Base-by-base conservation (phyloP, 345 rosid genomes). In the Hibiscus mutabilis region DNA sequence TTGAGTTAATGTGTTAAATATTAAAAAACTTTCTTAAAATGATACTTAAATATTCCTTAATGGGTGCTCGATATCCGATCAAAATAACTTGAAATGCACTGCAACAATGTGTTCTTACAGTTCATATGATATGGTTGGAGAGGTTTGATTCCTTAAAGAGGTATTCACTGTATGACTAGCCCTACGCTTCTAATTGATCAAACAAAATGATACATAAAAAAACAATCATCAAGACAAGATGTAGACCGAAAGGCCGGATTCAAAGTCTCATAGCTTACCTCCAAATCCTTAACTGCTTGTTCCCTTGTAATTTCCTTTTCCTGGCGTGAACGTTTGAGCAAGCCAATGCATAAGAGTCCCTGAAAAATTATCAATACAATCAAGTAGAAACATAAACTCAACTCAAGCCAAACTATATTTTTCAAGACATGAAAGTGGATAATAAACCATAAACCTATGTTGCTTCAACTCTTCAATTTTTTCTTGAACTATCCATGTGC, bases 271-370 rank as follows among this genome's bases (percentile, higher is more conserved):
- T 51, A 27, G 76, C 84, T 79, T 79, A 87, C 97, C 96, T 92
- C 96, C 60, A 95, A 77, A 78, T 90, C 97, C 82, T 80, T 85
- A 74, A 85, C 71, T 14, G 97, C 96, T 82, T 92, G 93, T 70
- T 87, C 97, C 81, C 90, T 90, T 29, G 97, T 75, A 60, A 86
- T 73, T 72, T 86, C 89, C 74, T 89, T 85, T 79, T 82, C 22
- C 82, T 86, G 93, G 18, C 89, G 87, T 40, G 91, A 74, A 58
- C 96, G 97, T 83, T 89, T 92, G 61, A 95, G 80, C 68, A 82
- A 90, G 77, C 97, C 97, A 7, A 95, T 87, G 89, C 99, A 95
- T 44, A 92, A 76, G 70, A 95, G 64, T 69, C 99, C 99, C 97
- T 95, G 79, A 65, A 44, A 67, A 44, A 60, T 72, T 25, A 31